phyloP scores from a whole-genome alignment of 208 protist species.

The Leishmania aethiopica region DNA sequence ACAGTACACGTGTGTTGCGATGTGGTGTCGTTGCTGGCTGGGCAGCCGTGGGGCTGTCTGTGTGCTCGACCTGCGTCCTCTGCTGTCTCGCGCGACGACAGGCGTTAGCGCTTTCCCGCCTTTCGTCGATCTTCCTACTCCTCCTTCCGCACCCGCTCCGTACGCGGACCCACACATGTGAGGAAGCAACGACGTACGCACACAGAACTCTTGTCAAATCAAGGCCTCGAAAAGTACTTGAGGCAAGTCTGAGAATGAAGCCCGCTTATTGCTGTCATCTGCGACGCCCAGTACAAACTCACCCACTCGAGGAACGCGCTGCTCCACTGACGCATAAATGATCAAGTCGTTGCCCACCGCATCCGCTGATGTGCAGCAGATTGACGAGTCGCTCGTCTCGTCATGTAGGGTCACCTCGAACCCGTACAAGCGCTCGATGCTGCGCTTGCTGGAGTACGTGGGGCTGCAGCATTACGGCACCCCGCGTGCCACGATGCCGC shows the following conservation, averaged over 20 bases:
- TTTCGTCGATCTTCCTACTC: neutral
- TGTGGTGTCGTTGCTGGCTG: neutral
- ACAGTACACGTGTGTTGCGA: neutral
- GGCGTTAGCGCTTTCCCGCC: neutral
- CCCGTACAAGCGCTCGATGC: slow-evolving; percentile 72
- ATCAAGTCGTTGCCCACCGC: neutral
- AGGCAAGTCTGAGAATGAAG: neutral
- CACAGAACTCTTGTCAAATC: neutral
- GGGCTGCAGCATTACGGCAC: slow-evolving; percentile 64
- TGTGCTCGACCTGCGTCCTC: neutral
- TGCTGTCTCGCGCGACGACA: neutral
- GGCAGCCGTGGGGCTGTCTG: neutral
- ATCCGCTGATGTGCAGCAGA: neutral
- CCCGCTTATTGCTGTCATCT: neutral
- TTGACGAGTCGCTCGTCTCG: slow-evolving; percentile 19
- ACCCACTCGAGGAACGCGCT: neutral
- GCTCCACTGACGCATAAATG: neutral
- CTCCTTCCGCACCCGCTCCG: neutral
- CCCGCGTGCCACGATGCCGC: slow-evolving; percentile 39
- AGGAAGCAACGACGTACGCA: neutral
- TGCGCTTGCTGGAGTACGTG: slow-evolving; percentile 48
- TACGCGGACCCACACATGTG: neutral
- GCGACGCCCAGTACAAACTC: neutral
- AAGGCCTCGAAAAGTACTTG: neutral
- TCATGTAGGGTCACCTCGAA: slow-evolving; percentile 24